A percentile compares a stretch with the other conserved stretches of the same genome.
Evolutionary conservation across 2,329 filamentous ascomycete genomes (phyloP).

Genomic region (Daldinia eschscholtzii): DNA sequence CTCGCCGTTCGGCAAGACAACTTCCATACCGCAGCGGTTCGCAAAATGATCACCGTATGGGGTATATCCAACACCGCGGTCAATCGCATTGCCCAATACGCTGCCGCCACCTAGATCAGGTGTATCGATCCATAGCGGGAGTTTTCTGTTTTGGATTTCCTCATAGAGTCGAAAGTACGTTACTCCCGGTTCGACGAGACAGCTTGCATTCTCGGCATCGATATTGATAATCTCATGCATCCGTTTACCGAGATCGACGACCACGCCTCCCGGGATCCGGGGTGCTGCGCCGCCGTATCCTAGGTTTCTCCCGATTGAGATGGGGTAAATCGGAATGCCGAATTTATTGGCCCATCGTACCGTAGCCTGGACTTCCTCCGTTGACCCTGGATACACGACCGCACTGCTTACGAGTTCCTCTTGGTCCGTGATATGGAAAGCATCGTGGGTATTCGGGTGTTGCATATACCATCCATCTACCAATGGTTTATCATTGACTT

Average conservation of each 20-base stretch:
- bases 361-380: constrained; percentile 49
- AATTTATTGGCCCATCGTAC: constrained; percentile 52
- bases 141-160: constrained; percentile 50
- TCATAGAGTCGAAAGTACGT: constrained; percentile 57
- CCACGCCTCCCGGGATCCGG: constrained; percentile 58
- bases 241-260: constrained; percentile 57
- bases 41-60: constrained; percentile 58
- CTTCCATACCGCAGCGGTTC: constrained; percentile 55
- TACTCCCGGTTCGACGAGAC: constrained; percentile 59
- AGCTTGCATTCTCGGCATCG: constrained; percentile 56
- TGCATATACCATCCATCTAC: constrained; percentile 51
- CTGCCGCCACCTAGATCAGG: constrained; percentile 59
- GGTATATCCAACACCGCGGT: constrained; percentile 62
- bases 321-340: constrained; percentile 55
- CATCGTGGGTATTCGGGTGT: constrained; percentile 44
- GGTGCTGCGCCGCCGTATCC: constrained; percentile 61
- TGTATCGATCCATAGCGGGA: constrained; percentile 58
- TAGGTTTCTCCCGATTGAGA: constrained; percentile 57
- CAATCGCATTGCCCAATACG: constrained; percentile 60
- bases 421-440: constrained; percentile 50
- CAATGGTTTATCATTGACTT: constrained; percentile 39
- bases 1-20: constrained; percentile 61
- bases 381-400: constrained; percentile 58
- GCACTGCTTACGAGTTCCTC: constrained; percentile 60
- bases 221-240: constrained; percentile 58